phyloP scores from a whole-genome alignment of 805 yeast genomes.

The Wickerhamiella dianesei region DNA sequence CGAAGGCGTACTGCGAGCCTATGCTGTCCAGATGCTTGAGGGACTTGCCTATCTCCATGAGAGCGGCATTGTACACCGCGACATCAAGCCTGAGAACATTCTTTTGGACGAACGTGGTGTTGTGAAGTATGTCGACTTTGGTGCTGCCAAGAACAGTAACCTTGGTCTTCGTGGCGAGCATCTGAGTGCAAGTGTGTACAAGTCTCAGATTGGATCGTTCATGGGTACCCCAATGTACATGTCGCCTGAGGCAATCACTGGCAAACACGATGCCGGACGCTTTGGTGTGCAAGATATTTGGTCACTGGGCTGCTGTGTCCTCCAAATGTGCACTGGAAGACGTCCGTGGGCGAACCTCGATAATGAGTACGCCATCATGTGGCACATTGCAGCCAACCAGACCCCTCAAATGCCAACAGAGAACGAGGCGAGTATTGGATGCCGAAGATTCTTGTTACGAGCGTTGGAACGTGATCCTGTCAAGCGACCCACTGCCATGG shows the following conservation, averaged over 20 bases:
- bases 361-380: constrained; percentile 98
- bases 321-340: constrained; percentile 94
- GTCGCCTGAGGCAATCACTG: constrained; percentile 95
- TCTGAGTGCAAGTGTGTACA: constrained; percentile 21
- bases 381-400: constrained; percentile 92
- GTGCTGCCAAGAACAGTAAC: constrained; percentile 64
- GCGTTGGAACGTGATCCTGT: constrained; percentile 76
- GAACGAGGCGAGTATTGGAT: constrained; percentile 65
- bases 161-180: constrained; percentile 16
- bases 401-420: constrained; percentile 69
- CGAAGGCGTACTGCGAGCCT: constrained; percentile 81
- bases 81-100: constrained; percentile 90
- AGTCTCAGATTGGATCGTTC: constrained; percentile 26
- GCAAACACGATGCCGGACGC: constrained; percentile 33
- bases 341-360: constrained; percentile 95
- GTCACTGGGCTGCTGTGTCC: constrained; percentile 92
- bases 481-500: constrained; percentile 71
- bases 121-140: constrained; percentile 91
- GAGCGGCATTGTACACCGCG: constrained; percentile 91
- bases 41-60: constrained; percentile 91
- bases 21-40: constrained; percentile 83
- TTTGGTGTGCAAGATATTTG: constrained; percentile 75
- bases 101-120: constrained; percentile 83
- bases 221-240: constrained; percentile 98
- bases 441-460: constrained; percentile 53